Percentiles rank a stretch among this genome's conserved stretches.
phyloP scores from a whole-genome alignment of 2,329 filamentous ascomycete species.

The Thelonectria rubi region DNA sequence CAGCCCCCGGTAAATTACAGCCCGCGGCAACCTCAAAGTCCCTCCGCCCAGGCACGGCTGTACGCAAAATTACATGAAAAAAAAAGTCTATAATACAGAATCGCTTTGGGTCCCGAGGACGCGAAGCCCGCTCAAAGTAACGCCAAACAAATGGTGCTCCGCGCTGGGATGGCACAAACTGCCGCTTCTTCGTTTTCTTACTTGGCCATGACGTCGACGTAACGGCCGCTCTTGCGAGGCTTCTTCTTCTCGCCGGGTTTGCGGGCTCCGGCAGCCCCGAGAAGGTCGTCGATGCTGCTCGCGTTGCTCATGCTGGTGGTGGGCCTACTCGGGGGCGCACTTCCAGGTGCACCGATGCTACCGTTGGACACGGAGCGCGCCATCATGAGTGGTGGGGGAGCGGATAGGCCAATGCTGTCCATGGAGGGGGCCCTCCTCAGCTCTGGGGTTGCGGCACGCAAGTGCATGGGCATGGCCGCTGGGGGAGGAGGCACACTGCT shows the following conservation, averaged over 20 bases:
- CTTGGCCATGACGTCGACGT: conserved; percentile 96
- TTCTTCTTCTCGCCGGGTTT: conserved; percentile 75
- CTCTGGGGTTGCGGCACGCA: conserved; percentile 42
- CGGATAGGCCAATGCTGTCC: conserved; percentile 47
- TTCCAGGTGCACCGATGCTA: conserved; percentile 53
- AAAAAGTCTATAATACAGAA: conserved; percentile 38
- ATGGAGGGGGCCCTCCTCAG: conserved; percentile 48
- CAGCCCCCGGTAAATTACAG: conserved; percentile 22
- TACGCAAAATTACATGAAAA: conserved; percentile 33
- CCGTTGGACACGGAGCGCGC: conserved; percentile 58
- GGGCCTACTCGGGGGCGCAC: conserved; percentile 72
- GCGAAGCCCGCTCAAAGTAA: conserved; percentile 29
- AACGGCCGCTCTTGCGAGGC: conserved; percentile 83
- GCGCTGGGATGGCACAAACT: conserved; percentile 24
- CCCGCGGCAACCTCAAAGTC: conserved; percentile 20
- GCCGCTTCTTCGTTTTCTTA: conserved; percentile 42
- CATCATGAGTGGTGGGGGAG: conserved; percentile 56
- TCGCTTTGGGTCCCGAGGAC: conserved; percentile 27
- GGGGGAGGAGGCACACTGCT: conserved; percentile 46
- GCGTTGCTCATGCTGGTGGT: conserved; percentile 87
- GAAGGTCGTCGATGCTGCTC: conserved; percentile 93
- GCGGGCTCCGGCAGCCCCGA: conserved; percentile 77
- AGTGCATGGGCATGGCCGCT: conserved; percentile 42
- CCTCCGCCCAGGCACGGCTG: conserved; percentile 16
- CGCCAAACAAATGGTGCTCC: conserved; percentile 25